A percentile compares a stretch with the other conserved stretches of the same genome.
Evolutionary conservation across 306 rosid species (phyloP).

Genomic region (Trifolium dubium): DNA sequence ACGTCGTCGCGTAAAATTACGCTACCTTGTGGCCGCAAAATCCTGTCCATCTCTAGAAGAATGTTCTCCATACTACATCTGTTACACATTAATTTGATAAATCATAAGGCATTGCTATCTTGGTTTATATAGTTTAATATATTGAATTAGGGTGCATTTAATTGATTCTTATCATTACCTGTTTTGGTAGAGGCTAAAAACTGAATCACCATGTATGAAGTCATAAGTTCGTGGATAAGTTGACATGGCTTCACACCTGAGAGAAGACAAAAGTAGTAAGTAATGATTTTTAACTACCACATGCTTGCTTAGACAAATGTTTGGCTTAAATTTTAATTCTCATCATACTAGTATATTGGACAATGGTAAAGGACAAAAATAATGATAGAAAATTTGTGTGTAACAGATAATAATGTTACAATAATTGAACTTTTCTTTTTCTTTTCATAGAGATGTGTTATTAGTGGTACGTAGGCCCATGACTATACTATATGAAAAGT

Average conservation of each 20-base stretch:
- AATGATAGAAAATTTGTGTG: neutral
- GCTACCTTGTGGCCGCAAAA: conserved; percentile 77
- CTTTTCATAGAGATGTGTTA: no score
- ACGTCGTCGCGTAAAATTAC: conserved; percentile 82
- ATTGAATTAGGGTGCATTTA: neutral
- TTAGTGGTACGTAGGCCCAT: conserved; percentile 12
- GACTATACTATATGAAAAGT: neutral
- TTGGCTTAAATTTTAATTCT: neutral
- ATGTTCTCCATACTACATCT: conserved; percentile 80
- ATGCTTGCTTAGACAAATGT: conserved; percentile 17
- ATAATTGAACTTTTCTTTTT: neutral
- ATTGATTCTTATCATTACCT: conserved; percentile 53
- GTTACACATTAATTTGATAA: conserved; percentile 35
- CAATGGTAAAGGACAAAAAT: conserved; percentile 17
- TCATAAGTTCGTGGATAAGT: conserved; percentile 94
- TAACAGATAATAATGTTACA: conserved; percentile 21
- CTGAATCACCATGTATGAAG: conserved; percentile 86
- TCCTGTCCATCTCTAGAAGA: conserved; percentile 86
- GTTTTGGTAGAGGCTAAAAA: conserved; percentile 73
- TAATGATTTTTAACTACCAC: conserved; percentile 28
- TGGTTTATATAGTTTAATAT: neutral
- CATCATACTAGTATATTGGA: conserved; percentile 14
- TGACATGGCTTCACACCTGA: conserved; percentile 97
- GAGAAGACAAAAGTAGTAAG: conserved; percentile 34
- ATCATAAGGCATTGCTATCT: neutral